Evolutionary conservation across 805 yeast genomes (phyloP).

Genomic region (Starmerella sp.): DNA sequence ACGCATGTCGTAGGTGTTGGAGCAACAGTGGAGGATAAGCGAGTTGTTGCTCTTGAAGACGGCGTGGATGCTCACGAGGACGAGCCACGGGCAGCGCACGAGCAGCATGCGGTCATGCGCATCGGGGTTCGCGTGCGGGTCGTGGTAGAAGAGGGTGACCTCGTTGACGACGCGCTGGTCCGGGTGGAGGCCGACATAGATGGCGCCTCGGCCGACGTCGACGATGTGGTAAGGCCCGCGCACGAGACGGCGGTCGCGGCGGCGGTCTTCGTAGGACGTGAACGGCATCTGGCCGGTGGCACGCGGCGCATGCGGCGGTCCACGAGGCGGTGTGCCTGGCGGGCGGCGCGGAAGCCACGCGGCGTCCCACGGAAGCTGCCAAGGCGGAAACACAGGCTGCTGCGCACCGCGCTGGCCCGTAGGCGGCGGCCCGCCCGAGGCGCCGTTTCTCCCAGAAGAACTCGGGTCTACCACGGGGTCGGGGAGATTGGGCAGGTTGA

Average conservation of each 20-base stretch:
- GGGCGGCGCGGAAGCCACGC: too few species aligned
- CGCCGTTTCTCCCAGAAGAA: too few species aligned
- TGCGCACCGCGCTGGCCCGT: too few species aligned
- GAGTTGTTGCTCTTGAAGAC: not conserved
- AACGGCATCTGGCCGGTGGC: too few species aligned
- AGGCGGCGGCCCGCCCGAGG: too few species aligned
- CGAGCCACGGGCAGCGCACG: not conserved
- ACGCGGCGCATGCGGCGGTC: too few species aligned
- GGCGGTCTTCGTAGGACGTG: not conserved
- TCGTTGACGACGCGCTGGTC: not conserved
- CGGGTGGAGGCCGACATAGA: not conserved
- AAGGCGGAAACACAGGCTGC: too few species aligned
- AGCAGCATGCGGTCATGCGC: not conserved
- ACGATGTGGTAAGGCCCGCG: not conserved
- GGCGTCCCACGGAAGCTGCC: too few species aligned
- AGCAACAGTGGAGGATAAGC: not conserved
- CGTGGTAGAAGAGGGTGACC: not conserved
- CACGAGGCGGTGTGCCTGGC: too few species aligned
- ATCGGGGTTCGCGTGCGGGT: not conserved
- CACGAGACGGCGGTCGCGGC: not conserved
- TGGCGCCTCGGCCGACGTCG: not conserved
- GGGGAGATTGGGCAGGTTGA: too few species aligned
- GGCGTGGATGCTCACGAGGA: not conserved
- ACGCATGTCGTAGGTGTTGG: not conserved
- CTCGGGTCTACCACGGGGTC: too few species aligned